Evolutionary conservation across 495 filamentous ascomycete genomes (phyloP), one percentile per base, ranked within the genome.

Genomic region (Physcia stellaris): DNA sequence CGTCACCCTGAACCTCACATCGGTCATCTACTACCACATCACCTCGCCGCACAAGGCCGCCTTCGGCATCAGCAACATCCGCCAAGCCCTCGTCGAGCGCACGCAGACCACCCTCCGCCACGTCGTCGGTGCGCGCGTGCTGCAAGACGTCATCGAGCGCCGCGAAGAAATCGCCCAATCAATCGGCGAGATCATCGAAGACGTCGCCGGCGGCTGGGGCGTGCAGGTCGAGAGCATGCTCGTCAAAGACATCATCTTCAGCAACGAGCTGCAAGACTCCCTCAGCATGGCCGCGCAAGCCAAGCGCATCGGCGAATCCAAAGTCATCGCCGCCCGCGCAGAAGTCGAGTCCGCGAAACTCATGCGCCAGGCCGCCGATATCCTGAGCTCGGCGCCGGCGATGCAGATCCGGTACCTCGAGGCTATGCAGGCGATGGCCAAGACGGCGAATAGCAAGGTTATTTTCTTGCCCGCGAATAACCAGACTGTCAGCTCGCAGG

Each of bases 401-500:
- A 99, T 99, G 90, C 90, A 99, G 63, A 99, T 99, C 62, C 67
- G 87, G 17, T 94, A 96, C 49, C 76, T 99, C 43, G 90, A 99
- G 67, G 90, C 90, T n/a, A 95, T 96, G 86, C 90, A 99, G 56
- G 74, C 84, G 6, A 96, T 96, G 90, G 92, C 90, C 42, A 96
- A 96, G 76, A 73, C 71, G 0, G 86, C 90, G 15, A 93, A 94
- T 61, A 72, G 69, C 67, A 96, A 98, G 68, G 90, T 98, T 50
- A 95, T 98, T 55, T 98, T 96, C 72, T 56, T 98, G 49, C 64
- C 60, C 18, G 64, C 66, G 1, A 71, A 57, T 24, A 65, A 59
- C 46, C 55, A 73, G 49, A 67, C 57, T 2, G 56, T 73, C 12
- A 22, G 15, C 22, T 9, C 21, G 38, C 57, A 60, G 51, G 59